Base-by-base conservation (phyloP, 1,284 basidiomycete species). In the Apiotrichum siamense region DNA sequence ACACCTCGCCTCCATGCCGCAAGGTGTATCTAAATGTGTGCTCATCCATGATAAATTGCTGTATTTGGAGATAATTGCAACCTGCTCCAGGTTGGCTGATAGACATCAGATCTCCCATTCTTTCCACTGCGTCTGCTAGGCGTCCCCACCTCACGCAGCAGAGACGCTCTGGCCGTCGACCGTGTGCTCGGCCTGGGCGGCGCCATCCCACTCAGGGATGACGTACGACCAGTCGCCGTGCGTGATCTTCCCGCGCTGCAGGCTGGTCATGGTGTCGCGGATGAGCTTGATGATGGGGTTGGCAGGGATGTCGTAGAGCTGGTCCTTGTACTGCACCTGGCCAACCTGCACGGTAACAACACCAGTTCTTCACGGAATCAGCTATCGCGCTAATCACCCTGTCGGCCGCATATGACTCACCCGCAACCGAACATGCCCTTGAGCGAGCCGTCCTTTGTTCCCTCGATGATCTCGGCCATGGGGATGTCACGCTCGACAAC, bases 401-500 rank as follows among this genome's bases (percentile, higher is more conserved):
- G n/a, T n/a, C n/a, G n/a, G n/a, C n/a, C n/a, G n/a, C n/a, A n/a
- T n/a, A n/a, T n/a, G n/a, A n/a, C n/a, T n/a, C n/a, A n/a, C n/a
- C 41, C 25, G 25, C 24, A 41, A 18, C 47, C 47, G 40, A 49
- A 49, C 66, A 68, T 12, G 15, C 67, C 69, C 50, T 66, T 67
- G 47, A 73, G 50, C 24, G 65, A 54, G 13, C 68, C 66, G 53
- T 70, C 68, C 49, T 61, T 55, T 26, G 59, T 41, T 17, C 62
- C 54, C 23, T 57, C 47, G 38, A 63, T 54, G 44, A 73, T 64
- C 63, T 73, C 70, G 24, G 49, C 51, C 70, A 73, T 73, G 33
- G 60, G 39, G 29, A 71, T 64, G 54, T 73, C 70, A 45, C 70
- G 55, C 63, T 73, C 61, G 27, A 71, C 67, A n/a, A 71, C 62